phyloP scores from a whole-genome alignment of 257 asterid species.

The Penstemon newberryi region DNA sequence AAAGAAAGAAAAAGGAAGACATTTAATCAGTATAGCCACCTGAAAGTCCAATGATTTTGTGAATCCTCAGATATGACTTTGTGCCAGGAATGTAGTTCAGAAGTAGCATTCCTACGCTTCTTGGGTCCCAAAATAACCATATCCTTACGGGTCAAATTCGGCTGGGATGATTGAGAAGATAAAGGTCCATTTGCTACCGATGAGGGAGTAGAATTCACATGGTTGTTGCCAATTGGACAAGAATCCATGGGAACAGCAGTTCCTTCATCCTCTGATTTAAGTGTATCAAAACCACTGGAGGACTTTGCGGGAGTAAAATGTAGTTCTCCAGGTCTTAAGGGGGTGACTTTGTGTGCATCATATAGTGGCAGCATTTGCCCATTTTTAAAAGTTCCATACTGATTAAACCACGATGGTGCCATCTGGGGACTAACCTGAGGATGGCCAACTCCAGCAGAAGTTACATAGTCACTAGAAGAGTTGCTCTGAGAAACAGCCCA shows the following conservation, averaged over 20 bases:
- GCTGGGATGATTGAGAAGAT: constrained; percentile 37
- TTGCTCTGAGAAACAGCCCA: constrained; percentile 37
- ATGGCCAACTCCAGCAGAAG: constrained; percentile 32
- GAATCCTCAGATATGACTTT: constrained; percentile 55
- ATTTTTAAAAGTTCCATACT: constrained; percentile 58
- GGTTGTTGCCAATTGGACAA: constrained; percentile 34
- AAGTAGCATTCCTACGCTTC: constrained; percentile 58
- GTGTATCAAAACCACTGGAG: constrained; percentile 40
- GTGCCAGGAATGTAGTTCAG: constrained; percentile 59
- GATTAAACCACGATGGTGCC: constrained; percentile 83
- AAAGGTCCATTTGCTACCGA: constrained; percentile 34
- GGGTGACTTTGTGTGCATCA: constrained; percentile 41
- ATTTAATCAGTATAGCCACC: constrained; percentile 40
- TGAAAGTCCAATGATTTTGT: constrained; percentile 38
- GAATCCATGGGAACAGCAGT: constrained; percentile 39
- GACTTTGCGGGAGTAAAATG: constrained; percentile 43
- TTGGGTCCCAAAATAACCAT: constrained; percentile 41
- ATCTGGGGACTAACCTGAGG: constrained; percentile 59
- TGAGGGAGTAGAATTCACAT: constrained; percentile 36
- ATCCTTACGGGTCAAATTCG: constrained; percentile 36
- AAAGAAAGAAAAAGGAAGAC: neutral
- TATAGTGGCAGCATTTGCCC: constrained; percentile 47
- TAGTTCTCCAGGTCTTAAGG: constrained; percentile 42
- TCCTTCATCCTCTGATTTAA: constrained; percentile 43
- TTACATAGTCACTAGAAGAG: constrained; percentile 16